Percentiles rank a stretch among this genome's conserved stretches.
These are phyloP conservation scores for Komagataella pseudopastoris DNA, from an alignment of 805 yeast species.

Conservation along the genomic window DNA sequence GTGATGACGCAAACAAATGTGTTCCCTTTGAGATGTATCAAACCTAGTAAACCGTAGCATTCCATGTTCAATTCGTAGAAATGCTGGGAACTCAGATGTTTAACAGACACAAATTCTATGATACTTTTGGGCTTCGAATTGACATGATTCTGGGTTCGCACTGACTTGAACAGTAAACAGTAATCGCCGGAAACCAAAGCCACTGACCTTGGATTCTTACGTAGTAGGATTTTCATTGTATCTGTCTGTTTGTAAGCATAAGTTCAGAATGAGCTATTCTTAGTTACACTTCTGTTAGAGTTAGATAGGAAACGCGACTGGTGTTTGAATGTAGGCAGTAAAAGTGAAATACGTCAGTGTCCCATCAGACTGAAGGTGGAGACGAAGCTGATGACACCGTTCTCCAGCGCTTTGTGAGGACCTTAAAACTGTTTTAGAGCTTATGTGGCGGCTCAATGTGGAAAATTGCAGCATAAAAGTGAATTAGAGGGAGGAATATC, in stretches of 20 bases:
- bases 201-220: constrained; percentile 54
- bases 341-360: background rate
- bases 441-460: background rate
- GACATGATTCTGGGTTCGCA: constrained; percentile 12
- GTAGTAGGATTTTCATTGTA: constrained; percentile 47
- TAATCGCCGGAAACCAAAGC: constrained; percentile 46
- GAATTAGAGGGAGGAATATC: background rate
- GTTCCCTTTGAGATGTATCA: constrained; percentile 37
- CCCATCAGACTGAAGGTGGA: too few relatives aligned
- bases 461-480: background rate
- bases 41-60: constrained; percentile 48
- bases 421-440: too few relatives aligned
- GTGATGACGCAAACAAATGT: constrained; percentile 49
- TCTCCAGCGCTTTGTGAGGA: too few relatives aligned
- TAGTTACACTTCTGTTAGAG: background rate
- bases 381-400: too few relatives aligned
- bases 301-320: background rate
- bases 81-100: background rate
- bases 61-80: constrained; percentile 8
- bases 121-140: constrained; percentile 18
- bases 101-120: constrained; percentile 37
- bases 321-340: background rate
- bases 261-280: background rate
- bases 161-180: constrained; percentile 48
- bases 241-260: background rate